These are phyloP conservation scores for Globisporangium yorkense DNA, from an alignment of 352 stramenopile species.

Conservation along the genomic window DNA sequence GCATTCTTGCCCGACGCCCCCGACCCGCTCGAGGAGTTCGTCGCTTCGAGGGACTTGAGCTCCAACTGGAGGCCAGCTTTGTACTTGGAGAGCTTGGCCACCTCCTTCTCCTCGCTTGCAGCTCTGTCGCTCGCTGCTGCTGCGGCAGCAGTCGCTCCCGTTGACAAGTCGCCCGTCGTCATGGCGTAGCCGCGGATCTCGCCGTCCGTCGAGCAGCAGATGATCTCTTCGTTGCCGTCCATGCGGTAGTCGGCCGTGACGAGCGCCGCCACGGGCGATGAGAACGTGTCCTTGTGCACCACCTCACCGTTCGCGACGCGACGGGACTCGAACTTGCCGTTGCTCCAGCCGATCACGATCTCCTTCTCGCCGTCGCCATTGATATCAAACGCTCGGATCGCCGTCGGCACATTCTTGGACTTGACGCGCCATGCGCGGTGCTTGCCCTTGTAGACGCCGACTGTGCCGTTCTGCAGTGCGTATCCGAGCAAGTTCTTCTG, in stretches of 20 bases:
- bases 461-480: conserved; percentile 87
- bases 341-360: conserved; percentile 88
- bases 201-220: conserved; percentile 78
- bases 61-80: conserved; percentile 72
- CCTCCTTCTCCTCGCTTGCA: conserved; percentile 63
- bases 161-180: conserved; percentile 31
- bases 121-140: conserved; percentile 32
- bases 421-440: conserved; percentile 90
- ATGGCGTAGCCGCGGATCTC: conserved; percentile 74
- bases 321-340: conserved; percentile 82
- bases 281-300: conserved; percentile 78
- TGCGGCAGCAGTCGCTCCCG: background rate
- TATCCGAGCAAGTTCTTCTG: conserved; percentile 79
- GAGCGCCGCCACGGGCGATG: conserved; percentile 52
- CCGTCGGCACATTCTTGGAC: conserved; percentile 80
- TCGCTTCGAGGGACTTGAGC: conserved; percentile 67
- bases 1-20: conserved; percentile 21
- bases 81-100: conserved; percentile 74
- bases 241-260: conserved; percentile 86
- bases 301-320: conserved; percentile 75
- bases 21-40: conserved; percentile 11
- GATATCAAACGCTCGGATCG: conserved; percentile 87
- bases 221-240: conserved; percentile 85
- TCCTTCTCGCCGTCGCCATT: conserved; percentile 87
- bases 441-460: conserved; percentile 90